phyloP scores from a whole-genome alignment of 1,139 yeast species.

The Saccharomyces hybrid region DNA sequence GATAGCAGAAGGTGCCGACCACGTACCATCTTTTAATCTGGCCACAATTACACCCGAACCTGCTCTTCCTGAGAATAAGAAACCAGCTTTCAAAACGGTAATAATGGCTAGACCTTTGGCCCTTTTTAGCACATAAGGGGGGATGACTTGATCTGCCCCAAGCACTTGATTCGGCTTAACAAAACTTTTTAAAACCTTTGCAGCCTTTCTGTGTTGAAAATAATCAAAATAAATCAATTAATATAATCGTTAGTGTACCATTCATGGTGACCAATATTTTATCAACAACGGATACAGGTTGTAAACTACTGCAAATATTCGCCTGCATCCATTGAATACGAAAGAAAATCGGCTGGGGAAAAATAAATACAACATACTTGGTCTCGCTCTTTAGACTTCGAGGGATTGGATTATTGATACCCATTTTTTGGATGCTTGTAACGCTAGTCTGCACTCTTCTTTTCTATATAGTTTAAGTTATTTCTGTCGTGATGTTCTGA shows the following conservation, averaged over 20 bases:
- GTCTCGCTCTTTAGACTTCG: conserved; percentile 81
- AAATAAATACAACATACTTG: conserved; percentile 45
- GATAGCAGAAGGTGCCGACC: no score
- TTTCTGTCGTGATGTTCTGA: not conserved
- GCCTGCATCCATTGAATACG: not conserved
- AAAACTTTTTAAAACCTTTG: no score
- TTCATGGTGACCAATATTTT: not conserved
- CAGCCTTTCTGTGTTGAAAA: conserved; percentile 59
- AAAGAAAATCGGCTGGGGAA: not conserved
- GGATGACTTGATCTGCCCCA: no score
- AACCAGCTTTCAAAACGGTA: no score
- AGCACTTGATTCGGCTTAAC: no score
- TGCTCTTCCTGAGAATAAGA: no score
- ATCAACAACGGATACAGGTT: not conserved
- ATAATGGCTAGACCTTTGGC: no score
- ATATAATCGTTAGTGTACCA: not conserved
- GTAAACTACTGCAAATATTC: not conserved
- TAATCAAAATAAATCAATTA: not conserved
- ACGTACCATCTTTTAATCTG: no score
- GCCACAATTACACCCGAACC: no score
- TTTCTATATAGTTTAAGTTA: not conserved
- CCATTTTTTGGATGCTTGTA: conserved; percentile 20
- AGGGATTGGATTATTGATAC: conserved; percentile 90
- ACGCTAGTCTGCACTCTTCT: not conserved
- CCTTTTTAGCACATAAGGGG: no score